These are phyloP conservation scores for Botryobasidium botryosum DNA, from an alignment of 768 basidiomycete genomes.

Conservation along the genomic window DNA sequence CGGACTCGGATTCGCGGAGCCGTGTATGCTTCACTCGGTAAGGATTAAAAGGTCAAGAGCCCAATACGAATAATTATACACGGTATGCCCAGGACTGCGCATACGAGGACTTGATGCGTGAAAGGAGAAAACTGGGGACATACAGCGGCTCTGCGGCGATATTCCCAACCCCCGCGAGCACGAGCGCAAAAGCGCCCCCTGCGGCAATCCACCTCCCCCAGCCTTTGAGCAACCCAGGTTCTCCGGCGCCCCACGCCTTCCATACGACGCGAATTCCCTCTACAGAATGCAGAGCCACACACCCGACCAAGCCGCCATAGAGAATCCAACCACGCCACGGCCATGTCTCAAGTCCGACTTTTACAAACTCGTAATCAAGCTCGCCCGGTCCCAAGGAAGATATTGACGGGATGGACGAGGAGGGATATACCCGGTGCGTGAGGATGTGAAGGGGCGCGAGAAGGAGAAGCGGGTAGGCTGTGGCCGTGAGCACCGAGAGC, in stretches of 20 bases:
- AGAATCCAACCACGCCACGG: conserved; percentile 43
- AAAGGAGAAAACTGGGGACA: background rate
- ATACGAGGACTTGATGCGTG: background rate
- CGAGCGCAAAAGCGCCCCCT: too few species aligned
- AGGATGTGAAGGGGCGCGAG: conserved; percentile 49
- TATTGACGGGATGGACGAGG: conserved; percentile 31
- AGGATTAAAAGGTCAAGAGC: too few species aligned
- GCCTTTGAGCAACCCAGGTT: too few species aligned
- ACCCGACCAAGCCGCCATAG: conserved; percentile 43
- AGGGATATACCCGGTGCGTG: conserved; percentile 46
- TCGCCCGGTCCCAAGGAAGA: conserved; percentile 50
- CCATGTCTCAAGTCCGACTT: conserved; percentile 45
- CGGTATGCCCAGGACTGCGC: too few species aligned
- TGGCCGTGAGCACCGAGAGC: conserved; percentile 31
- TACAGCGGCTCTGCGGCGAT: background rate
- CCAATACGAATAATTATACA: too few species aligned
- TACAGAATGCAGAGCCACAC: conserved; percentile 39
- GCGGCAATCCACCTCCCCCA: too few species aligned
- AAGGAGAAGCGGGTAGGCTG: conserved; percentile 45
- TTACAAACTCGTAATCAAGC: conserved; percentile 72
- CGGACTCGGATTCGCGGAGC: too few species aligned
- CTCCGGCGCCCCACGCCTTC: conserved; percentile 36
- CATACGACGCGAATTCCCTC: conserved; percentile 43
- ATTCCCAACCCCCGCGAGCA: background rate
- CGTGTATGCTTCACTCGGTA: too few species aligned